phyloP scores from a whole-genome alignment of 345 rosid genomes.

The Syzygium aqueum region DNA sequence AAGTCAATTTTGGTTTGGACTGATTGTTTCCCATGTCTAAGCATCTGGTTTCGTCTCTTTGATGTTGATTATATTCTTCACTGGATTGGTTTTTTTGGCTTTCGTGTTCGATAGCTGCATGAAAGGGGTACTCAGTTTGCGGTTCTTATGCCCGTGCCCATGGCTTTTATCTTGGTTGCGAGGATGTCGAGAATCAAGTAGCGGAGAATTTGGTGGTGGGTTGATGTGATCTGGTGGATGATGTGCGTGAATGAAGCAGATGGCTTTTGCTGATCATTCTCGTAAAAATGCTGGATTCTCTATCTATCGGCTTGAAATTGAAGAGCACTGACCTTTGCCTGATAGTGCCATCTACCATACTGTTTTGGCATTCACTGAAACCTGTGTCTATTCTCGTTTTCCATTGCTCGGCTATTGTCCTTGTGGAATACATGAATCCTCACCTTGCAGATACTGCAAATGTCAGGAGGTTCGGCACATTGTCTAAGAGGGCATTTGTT shows the following conservation, averaged over 20 bases:
- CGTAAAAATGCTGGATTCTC: background rate
- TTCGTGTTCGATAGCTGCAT: background rate
- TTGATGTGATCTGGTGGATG: background rate
- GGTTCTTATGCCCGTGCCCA: background rate
- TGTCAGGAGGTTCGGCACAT: background rate
- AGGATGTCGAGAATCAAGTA: background rate
- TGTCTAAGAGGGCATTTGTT: background rate
- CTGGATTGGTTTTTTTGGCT: background rate
- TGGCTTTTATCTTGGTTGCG: background rate
- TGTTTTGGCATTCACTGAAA: background rate
- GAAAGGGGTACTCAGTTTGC: background rate
- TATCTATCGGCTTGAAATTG: background rate
- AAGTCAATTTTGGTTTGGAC: background rate
- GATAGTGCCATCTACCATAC: background rate
- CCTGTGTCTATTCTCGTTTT: background rate
- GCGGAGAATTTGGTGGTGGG: background rate
- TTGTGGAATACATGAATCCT: background rate
- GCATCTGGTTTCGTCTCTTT: background rate
- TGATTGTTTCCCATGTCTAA: background rate
- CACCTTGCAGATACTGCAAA: background rate
- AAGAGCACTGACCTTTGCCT: background rate
- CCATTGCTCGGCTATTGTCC: background rate
- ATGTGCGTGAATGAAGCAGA: background rate
- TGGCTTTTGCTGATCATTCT: background rate
- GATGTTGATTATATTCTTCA: background rate